Evolutionary conservation across 139 green algal genomes (phyloP), one percentile per base, ranked within the genome.

Genomic region (Chlamydomonas urium): DNA sequence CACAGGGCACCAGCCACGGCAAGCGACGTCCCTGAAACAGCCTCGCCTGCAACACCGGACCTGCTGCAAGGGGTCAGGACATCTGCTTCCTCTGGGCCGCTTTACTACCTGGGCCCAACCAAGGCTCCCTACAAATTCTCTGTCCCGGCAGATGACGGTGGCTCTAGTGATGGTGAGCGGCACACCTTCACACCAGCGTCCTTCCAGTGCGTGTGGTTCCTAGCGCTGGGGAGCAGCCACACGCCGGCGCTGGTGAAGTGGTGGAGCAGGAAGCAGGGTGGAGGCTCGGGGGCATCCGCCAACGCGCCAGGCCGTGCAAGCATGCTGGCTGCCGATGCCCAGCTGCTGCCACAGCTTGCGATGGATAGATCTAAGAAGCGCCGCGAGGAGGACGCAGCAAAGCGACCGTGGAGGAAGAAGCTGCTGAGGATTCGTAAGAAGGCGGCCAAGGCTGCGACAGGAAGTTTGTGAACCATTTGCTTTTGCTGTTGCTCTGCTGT

Each of bases 191-290:
- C n/a, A n/a, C n/a, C n/a, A n/a, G n/a, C n/a, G n/a, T n/a, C n/a
- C n/a, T n/a, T n/a, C n/a, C n/a, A 76, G 32, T 76, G 71, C 50
- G 71, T 76, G 60, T 76, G 71, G 71, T 71, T 76, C 58, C 58
- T 76, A 23, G 45, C 38, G 24, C 32, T 76, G 26, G 71, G 71
- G 2, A 45, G 65, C 28, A 38, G 47, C 24, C 71, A 76, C 71
- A 47, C 67, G 35, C 70, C 70, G 45, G 57, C 47, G 8, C 42
- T 75, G 42, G 0, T 69, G 24, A 57, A 69, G 57, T 75, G 70
- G 70, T 68, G 42, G 42, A 53, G 42, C 42, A n/a, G 14, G 42
- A 10, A 17, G 14, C 17, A 53, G 14, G 42, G 42, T 10, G 14
- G 42, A 10, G 42, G 10, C 14, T 53, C 42, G 17, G 42, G 17